phyloP scores from a whole-genome alignment of 108 stramenopile species.

The Nitzschia inconspicua region DNA sequence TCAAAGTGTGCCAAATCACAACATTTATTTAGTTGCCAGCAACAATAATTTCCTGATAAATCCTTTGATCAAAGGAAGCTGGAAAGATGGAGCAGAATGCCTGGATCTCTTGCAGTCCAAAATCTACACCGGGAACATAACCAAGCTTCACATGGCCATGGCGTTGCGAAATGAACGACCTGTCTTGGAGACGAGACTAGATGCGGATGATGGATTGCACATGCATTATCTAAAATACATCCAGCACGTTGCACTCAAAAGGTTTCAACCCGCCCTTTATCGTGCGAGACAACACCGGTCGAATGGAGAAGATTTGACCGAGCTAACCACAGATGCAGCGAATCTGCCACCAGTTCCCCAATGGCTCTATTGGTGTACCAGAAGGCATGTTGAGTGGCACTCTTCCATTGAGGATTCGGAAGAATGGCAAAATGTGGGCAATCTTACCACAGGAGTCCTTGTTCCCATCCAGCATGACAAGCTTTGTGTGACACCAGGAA shows the following conservation, averaged over 20 bases:
- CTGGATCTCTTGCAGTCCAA: not conserved
- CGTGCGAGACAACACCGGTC: no score
- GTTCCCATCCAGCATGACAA: constrained; percentile 32
- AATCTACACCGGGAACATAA: constrained; percentile 24
- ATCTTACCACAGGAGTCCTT: constrained; percentile 30
- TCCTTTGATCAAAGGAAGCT: constrained; percentile 11
- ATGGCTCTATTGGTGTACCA: constrained; percentile 67
- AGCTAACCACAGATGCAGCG: no score
- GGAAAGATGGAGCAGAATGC: constrained; percentile 1
- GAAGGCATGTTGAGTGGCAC: constrained; percentile 72
- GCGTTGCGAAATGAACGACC: constrained; percentile 38
- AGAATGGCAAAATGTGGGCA: constrained; percentile 8
- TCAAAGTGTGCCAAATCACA: constrained; percentile 31
- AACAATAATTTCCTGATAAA: constrained; percentile 3
- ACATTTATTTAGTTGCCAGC: not conserved
- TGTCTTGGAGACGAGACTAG: constrained; percentile 74
- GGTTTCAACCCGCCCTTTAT: no score
- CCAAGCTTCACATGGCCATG: constrained; percentile 44
- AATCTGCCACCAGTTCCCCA: not conserved
- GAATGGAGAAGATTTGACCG: no score
- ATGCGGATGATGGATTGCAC: constrained; percentile 85
- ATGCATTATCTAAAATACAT: constrained; percentile 47
- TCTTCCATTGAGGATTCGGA: constrained; percentile 18
- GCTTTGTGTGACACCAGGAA: constrained; percentile 75
- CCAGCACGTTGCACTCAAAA: constrained; percentile 46